Evolutionary conservation across 139 green algal genomes (phyloP).

Genomic region (Nannochloris sp.): DNA sequence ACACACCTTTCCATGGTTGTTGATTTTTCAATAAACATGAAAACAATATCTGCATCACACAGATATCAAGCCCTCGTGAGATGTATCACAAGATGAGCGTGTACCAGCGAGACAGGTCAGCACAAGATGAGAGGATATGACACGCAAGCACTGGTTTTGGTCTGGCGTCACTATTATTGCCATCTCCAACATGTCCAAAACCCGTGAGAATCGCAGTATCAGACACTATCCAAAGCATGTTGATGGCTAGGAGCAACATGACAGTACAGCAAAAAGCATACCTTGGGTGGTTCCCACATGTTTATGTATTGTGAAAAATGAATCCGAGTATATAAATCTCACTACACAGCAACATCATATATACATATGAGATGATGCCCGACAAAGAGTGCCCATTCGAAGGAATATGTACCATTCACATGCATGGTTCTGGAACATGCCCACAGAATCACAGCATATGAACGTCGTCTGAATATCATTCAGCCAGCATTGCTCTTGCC

Average conservation of each 20-base stretch:
- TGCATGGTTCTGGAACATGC: too few relatives aligned
- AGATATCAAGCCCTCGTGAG: not conserved
- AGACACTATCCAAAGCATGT: constrained; percentile 2
- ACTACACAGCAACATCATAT: too few relatives aligned
- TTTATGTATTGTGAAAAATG: too few relatives aligned
- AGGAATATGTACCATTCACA: too few relatives aligned
- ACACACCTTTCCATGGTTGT: too few relatives aligned
- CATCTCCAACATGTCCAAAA: constrained; percentile 31
- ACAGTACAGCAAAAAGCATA: not conserved
- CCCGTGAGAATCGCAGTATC: not conserved
- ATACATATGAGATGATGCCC: too few relatives aligned
- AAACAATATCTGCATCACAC: not conserved
- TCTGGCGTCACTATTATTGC: constrained; percentile 15
- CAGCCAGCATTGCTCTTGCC: constrained; percentile 11
- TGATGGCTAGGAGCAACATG: not conserved
- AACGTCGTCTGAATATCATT: not conserved
- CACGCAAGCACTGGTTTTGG: constrained; percentile 29
- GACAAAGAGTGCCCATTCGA: not conserved
- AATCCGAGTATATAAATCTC: too few relatives aligned
- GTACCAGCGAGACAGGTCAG: constrained; percentile 44
- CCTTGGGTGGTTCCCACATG: too few relatives aligned
- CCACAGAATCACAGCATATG: too few relatives aligned
- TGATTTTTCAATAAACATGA: too few relatives aligned
- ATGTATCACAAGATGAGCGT: not conserved
- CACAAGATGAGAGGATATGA: constrained; percentile 9